Percentiles rank a stretch among this genome's conserved stretches.
Conservation (phyloP, 345 rosid genomes). For the Clarkia xantiana region DNA sequence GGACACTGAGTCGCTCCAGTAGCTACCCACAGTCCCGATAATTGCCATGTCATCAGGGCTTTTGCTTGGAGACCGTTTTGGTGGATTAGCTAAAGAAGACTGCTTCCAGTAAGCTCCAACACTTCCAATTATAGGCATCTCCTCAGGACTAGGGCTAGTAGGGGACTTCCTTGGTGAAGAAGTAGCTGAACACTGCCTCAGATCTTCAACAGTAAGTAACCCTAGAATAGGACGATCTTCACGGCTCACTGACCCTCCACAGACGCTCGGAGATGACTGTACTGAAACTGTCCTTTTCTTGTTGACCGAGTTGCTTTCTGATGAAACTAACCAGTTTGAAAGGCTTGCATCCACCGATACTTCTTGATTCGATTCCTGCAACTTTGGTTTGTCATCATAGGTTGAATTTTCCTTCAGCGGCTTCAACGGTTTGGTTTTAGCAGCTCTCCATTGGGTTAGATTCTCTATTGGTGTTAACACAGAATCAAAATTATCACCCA, state of each 20-base stretch:
- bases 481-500: slow-evolving; percentile 38
- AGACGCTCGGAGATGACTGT: slow-evolving; percentile 16
- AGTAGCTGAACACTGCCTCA: slow-evolving; percentile 56
- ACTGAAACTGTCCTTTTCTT: slow-evolving; percentile 19
- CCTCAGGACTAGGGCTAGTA: slow-evolving; percentile 27
- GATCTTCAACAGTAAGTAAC: slow-evolving; percentile 72
- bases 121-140: slow-evolving; percentile 31
- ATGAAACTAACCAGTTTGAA: slow-evolving; percentile 72
- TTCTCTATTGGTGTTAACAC: slow-evolving; percentile 86
- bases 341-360: slow-evolving; percentile 74
- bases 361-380: slow-evolving; percentile 26
- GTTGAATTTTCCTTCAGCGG: slow-evolving; percentile 57
- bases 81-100: slow-evolving; percentile 6
- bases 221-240: slow-evolving; percentile 87
- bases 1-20: slow-evolving; percentile 44
- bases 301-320: slow-evolving; percentile 33
- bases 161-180: slow-evolving; percentile 77
- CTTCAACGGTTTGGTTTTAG: slow-evolving; percentile 36
- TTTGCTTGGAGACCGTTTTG: slow-evolving; percentile 42
- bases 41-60: slow-evolving; percentile 77
- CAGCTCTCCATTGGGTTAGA: slow-evolving; percentile 83
- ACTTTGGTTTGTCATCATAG: slow-evolving; percentile 21
- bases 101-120: slow-evolving; percentile 33
- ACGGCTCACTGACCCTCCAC: slow-evolving; percentile 38
- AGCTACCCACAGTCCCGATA: slow-evolving; percentile 77